A percentile compares a stretch with the other conserved stretches of the same genome.
These are phyloP conservation scores for Aurantiochytrium sp. DNA, from an alignment of 108 stramenopile species.

Conservation along the genomic window DNA sequence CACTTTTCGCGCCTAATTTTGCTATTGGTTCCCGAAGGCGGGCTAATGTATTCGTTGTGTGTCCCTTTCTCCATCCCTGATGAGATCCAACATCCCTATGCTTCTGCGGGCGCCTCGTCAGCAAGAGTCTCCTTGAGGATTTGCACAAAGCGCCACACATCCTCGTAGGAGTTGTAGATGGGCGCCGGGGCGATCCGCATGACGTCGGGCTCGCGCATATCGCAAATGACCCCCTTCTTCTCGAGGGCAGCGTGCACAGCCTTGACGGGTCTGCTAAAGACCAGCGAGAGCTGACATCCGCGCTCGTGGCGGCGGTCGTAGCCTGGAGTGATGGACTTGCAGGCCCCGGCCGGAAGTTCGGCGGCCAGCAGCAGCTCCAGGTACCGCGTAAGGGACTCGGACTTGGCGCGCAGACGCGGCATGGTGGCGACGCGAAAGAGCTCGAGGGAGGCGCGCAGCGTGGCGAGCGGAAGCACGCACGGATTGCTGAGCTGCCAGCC, in stretches of 20 bases:
- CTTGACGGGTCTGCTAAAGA: neutral
- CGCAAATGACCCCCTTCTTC: slow-evolving; percentile 33
- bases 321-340: slow-evolving; percentile 38
- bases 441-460: slow-evolving; percentile 32
- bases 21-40: too few species aligned
- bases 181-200: slow-evolving; percentile 52
- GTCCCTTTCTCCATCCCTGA: neutral
- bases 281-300: slow-evolving; percentile 46
- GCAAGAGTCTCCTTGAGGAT: neutral
- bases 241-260: neutral
- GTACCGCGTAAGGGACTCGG: slow-evolving; percentile 40
- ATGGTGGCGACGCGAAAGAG: slow-evolving; percentile 35
- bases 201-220: slow-evolving; percentile 42
- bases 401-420: slow-evolving; percentile 39
- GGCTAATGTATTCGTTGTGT: too few species aligned
- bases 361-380: slow-evolving; percentile 38
- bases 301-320: neutral
- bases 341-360: neutral
- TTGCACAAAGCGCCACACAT: slow-evolving; percentile 34
- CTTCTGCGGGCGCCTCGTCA: too few species aligned
- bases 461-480: slow-evolving; percentile 35
- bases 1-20: too few species aligned
- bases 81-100: neutral
- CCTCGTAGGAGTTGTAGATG: slow-evolving; percentile 46
- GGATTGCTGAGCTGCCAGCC: slow-evolving; percentile 49